These are phyloP conservation scores for Groenewaldozyma salmanticensis DNA, from an alignment of 805 yeast genomes.

Conservation along the genomic window DNA sequence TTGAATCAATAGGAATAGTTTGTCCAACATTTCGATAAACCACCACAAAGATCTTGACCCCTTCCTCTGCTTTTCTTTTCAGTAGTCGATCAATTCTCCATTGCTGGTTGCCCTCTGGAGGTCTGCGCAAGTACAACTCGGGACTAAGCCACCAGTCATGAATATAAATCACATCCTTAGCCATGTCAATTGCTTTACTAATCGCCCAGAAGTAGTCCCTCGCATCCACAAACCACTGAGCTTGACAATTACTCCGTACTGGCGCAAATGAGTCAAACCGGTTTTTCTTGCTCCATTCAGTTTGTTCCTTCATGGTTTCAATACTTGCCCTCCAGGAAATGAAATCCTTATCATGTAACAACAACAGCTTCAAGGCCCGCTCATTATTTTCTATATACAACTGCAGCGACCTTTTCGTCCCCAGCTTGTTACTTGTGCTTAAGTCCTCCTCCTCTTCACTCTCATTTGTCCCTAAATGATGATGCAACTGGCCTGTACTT, in stretches of 20 bases:
- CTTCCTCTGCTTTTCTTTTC: conserved; percentile 85
- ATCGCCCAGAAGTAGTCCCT: conserved; percentile 96
- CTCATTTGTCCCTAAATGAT: conserved; percentile 24
- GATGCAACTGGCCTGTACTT: conserved; percentile 26
- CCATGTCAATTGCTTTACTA: conserved; percentile 85
- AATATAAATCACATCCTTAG: conserved; percentile 83
- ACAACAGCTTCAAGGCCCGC: conserved; percentile 41
- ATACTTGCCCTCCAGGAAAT: conserved; percentile 76
- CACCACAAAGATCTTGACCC: conserved; percentile 87
- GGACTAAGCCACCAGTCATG: conserved; percentile 99
- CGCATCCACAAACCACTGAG: conserved; percentile 96
- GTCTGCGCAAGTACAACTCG: conserved; percentile 84
- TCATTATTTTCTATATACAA: conserved; percentile 23
- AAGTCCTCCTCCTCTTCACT: conserved; percentile 17
- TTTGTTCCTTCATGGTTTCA: conserved; percentile 51
- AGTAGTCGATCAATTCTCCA: conserved; percentile 85
- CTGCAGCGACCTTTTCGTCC: conserved; percentile 12
- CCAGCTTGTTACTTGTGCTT: conserved; percentile 4
- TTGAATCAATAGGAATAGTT: conserved; percentile 87
- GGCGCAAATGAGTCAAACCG: conserved; percentile 93
- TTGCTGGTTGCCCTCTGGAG: conserved; percentile 90
- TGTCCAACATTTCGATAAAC: conserved; percentile 90
- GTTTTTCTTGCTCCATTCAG: conserved; percentile 64
- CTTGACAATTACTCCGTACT: conserved; percentile 69
- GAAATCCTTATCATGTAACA: conserved; percentile 70